These are phyloP conservation scores for Gracilaria gracilis DNA, from an alignment of 23 red algal genomes.

Conservation along the genomic window DNA sequence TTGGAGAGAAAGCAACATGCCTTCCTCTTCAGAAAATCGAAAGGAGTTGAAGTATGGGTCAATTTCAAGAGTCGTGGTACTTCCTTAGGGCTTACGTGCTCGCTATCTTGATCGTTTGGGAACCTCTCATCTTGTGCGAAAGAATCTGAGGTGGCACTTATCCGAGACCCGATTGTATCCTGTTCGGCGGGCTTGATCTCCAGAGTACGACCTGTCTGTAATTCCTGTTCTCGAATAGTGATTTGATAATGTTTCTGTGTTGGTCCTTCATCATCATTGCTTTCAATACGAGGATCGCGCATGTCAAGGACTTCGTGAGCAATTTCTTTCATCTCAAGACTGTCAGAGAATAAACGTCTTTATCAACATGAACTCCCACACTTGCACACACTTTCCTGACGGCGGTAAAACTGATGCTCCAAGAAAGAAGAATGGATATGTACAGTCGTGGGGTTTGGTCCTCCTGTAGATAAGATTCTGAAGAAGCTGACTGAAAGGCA, in stretches of 20 bases:
- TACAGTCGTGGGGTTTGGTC: too few relatives aligned
- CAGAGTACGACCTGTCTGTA: neutral
- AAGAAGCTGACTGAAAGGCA: too few relatives aligned
- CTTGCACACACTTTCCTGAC: too few relatives aligned
- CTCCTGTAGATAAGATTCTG: too few relatives aligned
- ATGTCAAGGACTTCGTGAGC: neutral
- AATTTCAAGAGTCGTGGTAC: neutral
- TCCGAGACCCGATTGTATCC: neutral
- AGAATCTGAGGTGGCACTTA: neutral
- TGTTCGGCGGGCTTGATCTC: neutral
- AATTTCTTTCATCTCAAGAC: neutral
- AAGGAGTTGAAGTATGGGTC: neutral
- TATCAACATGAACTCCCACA: neutral
- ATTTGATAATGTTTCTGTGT: neutral
- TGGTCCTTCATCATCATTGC: neutral
- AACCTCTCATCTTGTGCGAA: neutral
- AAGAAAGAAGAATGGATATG: too few relatives aligned
- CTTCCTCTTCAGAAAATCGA: neutral
- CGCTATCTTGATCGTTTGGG: neutral
- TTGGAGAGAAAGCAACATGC: neutral
- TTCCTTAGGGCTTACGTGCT: neutral
- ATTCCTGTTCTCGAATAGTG: neutral
- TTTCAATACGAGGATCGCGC: neutral
- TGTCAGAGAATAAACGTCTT: neutral
- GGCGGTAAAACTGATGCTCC: too few relatives aligned